Evolutionary conservation across 2,329 filamentous ascomycete genomes (phyloP), one percentile per base, ranked within the genome.

Genomic region (Penicillium olsonii): DNA sequence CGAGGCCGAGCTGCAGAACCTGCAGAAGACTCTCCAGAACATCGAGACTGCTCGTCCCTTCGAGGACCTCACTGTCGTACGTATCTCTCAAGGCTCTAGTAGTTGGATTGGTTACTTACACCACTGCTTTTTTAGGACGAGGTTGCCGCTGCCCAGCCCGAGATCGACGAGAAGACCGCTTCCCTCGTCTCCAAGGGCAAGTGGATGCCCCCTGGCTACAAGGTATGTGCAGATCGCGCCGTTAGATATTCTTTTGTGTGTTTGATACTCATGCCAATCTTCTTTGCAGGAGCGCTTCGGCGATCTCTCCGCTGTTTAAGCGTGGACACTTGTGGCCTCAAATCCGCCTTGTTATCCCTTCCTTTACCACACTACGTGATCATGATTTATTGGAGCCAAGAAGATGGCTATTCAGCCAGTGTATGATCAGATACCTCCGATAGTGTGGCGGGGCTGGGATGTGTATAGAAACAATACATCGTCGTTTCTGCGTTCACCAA

Each of bases 181-280:
- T 86, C 94, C 79, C 85, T 99, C 73, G 92, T 99, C 61, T 90
- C 90, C 76, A 96, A 95, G 87, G 92, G 92, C 75, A 90, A 91
- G 85, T 99, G 94, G 94, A 84, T 87, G 80, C 92, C 96, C 70
- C 92, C 94, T 59, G 94, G 94, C 73, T 99, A 99, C 88, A 96
- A 96, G 90, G 92, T 92, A 80, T 67, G 87, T 76, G 17, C 18
- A 27, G 9, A 22, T 3, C 39, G 7, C 24, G 20, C 20, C 15
- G 22, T 24, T 15, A 7, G 11, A 2, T 19, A 12, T 26, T n/a
- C 22, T 24, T 7, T 1, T 6, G 27, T 18, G 33, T 31, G 39
- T 37, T 31, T 8, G 33, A 18, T 47, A 19, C 42, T 48, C 8
- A 54, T 47, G 49, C 15, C 4, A 18, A 48, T 47, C 12, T 72